Evolutionary conservation across 768 basidiomycete species (phyloP), one percentile per base, ranked within the genome.

Genomic region (Gymnopilus junonius): DNA sequence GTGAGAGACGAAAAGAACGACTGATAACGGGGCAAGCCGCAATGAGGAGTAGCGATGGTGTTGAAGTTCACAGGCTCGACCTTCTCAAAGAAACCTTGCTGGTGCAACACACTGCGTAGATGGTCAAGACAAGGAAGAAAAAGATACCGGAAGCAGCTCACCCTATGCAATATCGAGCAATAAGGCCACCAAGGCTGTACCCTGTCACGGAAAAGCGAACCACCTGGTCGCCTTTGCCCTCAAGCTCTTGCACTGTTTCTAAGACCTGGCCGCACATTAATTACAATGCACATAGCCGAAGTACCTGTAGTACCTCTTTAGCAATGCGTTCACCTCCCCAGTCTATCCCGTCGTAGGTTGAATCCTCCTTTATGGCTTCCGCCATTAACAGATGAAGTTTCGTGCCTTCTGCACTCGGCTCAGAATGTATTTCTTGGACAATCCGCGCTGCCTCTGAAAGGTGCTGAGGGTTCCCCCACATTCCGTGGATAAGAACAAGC

Each of bases 261-360:
- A 81, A 61, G 17, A 94, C 80, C 90, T 93, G 59, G 21, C 29
- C 15, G 17, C 4, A 39, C 54, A 42, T 35, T 31, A 42, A 32
- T 46, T 4, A 21, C 45, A 25, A 21, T 39, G 20, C 48, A 54
- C 27, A 25, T 29, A 25, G 59, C n/a, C 34, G 39, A 32, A 17
- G 46, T 42, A 21, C 8, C 20, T 15, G 31, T 42, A 68, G 35
- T 55, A 92, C 93, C 86, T 95, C 94, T 63, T 87, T 78, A 3
- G 92, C 86, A 35, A 94, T 86, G 32, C 94, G 81, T 75, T 94
- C 91, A 37, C 87, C 90, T 61, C 92, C 89, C 86, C 91, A 91
- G 70, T 94, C 93, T 23, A 94, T 85, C 1, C 93, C 92, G 66
- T 94, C 93, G 67, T 93, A 94, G 1, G 91, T 93, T 10, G 82